These are phyloP conservation scores for Trametes polyzona DNA, from an alignment of 1,284 basidiomycete genomes.

Conservation along the genomic window DNA sequence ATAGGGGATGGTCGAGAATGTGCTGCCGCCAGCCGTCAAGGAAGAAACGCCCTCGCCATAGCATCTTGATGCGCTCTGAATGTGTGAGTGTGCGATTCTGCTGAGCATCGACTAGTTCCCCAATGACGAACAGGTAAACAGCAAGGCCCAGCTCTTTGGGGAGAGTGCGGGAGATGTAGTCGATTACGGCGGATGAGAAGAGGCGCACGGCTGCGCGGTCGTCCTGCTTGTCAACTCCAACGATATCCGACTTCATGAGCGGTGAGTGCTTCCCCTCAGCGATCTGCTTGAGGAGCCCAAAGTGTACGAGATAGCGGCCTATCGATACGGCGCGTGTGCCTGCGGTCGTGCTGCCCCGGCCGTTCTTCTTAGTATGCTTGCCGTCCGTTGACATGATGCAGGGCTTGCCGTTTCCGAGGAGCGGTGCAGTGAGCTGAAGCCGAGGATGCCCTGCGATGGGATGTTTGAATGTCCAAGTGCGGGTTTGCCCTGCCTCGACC, in stretches of 20 bases:
- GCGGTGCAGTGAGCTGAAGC: neutral
- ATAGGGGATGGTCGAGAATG: constrained; percentile 26
- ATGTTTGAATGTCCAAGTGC: constrained; percentile 1
- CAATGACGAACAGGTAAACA: constrained; percentile 41
- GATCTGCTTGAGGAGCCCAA: neutral
- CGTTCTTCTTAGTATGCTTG: constrained; percentile 7
- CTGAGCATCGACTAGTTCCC: constrained; percentile 43
- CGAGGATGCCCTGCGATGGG: neutral
- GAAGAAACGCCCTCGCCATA: constrained; percentile 38
- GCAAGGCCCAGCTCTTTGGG: constrained; percentile 30
- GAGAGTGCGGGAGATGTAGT: constrained; percentile 24
- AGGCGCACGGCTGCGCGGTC: constrained; percentile 41
- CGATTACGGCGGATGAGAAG: constrained; percentile 36
- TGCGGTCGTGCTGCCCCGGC: neutral
- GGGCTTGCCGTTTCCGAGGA: constrained; percentile 3
- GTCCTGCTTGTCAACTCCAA: constrained; percentile 40
- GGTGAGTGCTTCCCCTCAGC: constrained; percentile 6
- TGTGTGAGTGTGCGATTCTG: constrained; percentile 40
- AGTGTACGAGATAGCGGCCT: neutral
- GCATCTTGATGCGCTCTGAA: constrained; percentile 34
- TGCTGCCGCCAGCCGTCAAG: constrained; percentile 33
- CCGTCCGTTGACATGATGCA: constrained; percentile 1
- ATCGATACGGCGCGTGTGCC: neutral
- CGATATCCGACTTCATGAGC: constrained; percentile 8
- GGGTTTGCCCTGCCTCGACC: neutral